Conservation (phyloP, 129 eudicot species). For the Helianthus tuberosus region DNA sequence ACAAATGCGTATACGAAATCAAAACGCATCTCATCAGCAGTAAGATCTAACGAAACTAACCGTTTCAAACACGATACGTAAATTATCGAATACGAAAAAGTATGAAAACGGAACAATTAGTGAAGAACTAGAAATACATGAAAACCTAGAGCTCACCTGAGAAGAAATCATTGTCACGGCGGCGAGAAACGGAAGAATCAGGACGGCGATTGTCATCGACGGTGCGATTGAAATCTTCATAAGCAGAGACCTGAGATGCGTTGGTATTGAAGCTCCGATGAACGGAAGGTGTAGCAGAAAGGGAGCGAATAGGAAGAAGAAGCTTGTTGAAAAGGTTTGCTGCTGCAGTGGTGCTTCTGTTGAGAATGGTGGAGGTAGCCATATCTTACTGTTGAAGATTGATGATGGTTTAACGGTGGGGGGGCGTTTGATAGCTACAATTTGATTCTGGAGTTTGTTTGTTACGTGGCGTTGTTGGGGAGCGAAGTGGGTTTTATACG, state of each 20-base stretch:
- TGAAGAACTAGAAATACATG: no score
- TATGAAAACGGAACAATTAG: no score
- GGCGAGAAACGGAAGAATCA: conserved; percentile 36
- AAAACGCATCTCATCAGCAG: no score
- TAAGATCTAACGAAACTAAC: no score
- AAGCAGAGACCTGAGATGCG: conserved; percentile 34
- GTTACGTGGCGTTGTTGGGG: neutral
- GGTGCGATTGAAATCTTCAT: conserved; percentile 26
- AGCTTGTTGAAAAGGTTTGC: conserved; percentile 17
- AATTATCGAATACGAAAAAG: no score
- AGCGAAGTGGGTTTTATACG: neutral
- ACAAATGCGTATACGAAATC: no score
- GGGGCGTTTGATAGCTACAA: neutral
- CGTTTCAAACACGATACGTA: no score
- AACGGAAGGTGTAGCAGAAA: conserved; percentile 13
- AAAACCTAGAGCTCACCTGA: conserved; percentile 21
- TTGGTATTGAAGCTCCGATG: conserved; percentile 26
- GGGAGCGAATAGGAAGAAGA: conserved; percentile 22
- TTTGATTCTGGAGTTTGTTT: neutral
- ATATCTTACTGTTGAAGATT: neutral
- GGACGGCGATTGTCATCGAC: conserved; percentile 34
- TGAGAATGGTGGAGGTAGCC: conserved; percentile 25
- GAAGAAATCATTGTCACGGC: conserved; percentile 37
- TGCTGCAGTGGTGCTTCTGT: conserved; percentile 13
- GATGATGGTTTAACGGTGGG: neutral